Percentiles rank a stretch among this genome's conserved stretches.
These are phyloP conservation scores for Hypoxylon subgilvum DNA, from an alignment of 495 filamentous ascomycete species.

Conservation along the genomic window DNA sequence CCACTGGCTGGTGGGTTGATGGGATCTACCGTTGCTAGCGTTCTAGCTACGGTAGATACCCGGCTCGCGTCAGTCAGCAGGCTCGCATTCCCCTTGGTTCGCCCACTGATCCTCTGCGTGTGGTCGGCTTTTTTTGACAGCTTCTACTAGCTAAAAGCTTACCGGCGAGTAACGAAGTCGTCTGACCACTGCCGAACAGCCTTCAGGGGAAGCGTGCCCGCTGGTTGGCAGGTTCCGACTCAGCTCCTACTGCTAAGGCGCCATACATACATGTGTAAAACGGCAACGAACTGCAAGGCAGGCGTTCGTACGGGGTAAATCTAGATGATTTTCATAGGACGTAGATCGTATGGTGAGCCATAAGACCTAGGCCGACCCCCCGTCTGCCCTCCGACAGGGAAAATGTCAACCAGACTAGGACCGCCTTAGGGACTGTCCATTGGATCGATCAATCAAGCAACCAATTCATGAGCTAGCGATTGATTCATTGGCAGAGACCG, in stretches of 20 bases:
- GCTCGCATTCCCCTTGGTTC: slow-evolving; percentile 24
- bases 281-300: slow-evolving; percentile 7
- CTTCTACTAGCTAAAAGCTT: neutral
- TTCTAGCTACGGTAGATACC: slow-evolving; percentile 34
- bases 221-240: slow-evolving; percentile 26
- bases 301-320: slow-evolving; percentile 20
- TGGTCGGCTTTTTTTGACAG: slow-evolving; percentile 15
- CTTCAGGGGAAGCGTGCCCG: slow-evolving; percentile 18
- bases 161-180: slow-evolving; percentile 5
- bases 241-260: slow-evolving; percentile 25
- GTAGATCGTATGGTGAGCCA: slow-evolving; percentile 29
- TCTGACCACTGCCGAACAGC: slow-evolving; percentile 29
- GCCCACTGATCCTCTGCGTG: slow-evolving; percentile 9
- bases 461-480: slow-evolving; percentile 23
- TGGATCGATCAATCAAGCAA: slow-evolving; percentile 32
- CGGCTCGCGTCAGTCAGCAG: slow-evolving; percentile 33
- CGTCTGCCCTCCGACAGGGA: neutral
- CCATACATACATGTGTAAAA: no score
- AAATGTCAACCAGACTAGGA: slow-evolving; percentile 11
- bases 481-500: slow-evolving; percentile 28
- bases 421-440: slow-evolving; percentile 10
- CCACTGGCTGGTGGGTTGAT: slow-evolving; percentile 4
- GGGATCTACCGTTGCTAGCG: slow-evolving; percentile 30
- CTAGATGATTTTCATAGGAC: slow-evolving; percentile 35
- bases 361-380: slow-evolving; percentile 3